Evolutionary conservation across 305 asterid species (phyloP).

Genomic region (Nicotiana rustica): DNA sequence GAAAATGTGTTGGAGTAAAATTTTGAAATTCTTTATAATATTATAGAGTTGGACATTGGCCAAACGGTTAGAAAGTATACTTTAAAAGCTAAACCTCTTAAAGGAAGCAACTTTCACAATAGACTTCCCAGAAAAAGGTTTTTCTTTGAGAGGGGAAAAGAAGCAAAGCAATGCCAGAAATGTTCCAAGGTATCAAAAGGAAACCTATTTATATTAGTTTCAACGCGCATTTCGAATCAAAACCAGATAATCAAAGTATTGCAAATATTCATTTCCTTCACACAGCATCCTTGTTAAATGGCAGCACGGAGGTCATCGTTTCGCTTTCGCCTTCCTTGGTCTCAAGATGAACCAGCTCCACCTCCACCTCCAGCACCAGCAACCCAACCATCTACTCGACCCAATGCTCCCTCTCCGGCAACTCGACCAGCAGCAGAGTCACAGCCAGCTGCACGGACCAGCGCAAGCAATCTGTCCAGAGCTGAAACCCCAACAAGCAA

Average conservation of each 20-base stretch:
- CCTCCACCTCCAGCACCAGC: not conserved
- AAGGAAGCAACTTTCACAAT: slow-evolving; percentile 30
- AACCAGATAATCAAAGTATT: not conserved
- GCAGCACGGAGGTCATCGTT: slow-evolving; percentile 40
- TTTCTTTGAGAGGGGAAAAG: slow-evolving; percentile 42
- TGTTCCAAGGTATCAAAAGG: slow-evolving; percentile 38
- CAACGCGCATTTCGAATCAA: not conserved
- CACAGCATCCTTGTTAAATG: slow-evolving; percentile 29
- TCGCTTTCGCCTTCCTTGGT: slow-evolving; percentile 44
- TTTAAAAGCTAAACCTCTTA: slow-evolving; percentile 37
- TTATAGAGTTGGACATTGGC: not conserved
- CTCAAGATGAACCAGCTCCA: slow-evolving; percentile 12
- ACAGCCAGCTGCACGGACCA: not conserved
- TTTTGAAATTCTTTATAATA: not conserved
- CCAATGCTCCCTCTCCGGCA: not conserved
- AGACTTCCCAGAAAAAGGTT: slow-evolving; percentile 40
- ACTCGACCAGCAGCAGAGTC: slow-evolving; percentile 28
- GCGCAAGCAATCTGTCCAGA: not conserved
- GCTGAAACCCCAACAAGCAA: not conserved
- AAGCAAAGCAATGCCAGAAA: slow-evolving; percentile 30
- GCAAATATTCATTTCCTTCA: not conserved
- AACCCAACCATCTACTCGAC: slow-evolving; percentile 30
- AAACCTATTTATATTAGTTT: slow-evolving; percentile 29
- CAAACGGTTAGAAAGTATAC: not conserved
- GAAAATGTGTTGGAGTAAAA: not conserved